Base-by-base conservation (phyloP, 805 yeast species). In the Diddensiella santjacobensis region DNA sequence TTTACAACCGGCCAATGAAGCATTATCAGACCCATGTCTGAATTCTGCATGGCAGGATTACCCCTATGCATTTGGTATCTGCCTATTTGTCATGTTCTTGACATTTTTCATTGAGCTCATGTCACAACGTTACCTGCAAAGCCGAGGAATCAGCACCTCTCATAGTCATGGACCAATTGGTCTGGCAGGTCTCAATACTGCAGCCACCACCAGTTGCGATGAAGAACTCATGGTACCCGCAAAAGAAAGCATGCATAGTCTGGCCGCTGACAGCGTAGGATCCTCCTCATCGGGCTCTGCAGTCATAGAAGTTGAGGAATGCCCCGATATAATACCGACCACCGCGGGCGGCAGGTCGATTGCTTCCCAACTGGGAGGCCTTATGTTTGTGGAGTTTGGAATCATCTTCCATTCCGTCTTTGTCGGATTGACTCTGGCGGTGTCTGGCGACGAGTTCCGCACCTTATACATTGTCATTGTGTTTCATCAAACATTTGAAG, bases 351-450 rank as follows among this genome's bases (percentile, higher is more conserved):
- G 40, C 17, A 13, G 38, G 18, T 20, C 44, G 11, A 39, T 40
- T 38, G 23, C 52, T 20, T 46, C 63, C 2, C 73, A 71, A 56
- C 51, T 75, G 37, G 66, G 69, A 19, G 74, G 76, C 2, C 70
- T 81, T 36, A 61, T 81, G 40, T 74, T 82, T n/a, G 71, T 85
- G 51, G 96, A 87, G 63, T 83, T 84, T 55, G 96, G 96, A 59
- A 74, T 87, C 39, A 66, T 87, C 26, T 84, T 87, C 72, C 96
- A 87, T 66, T 87, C 95, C 2, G 78, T 87, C 2, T 85, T 87
- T 59, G 76, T 87, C 48, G 96, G 96, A 22, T 71, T 87, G 44
- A 75, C 93, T 0, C 71, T 87, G 40, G 86, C 93, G 1, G 84
- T 84, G 15, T 72, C 93, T 3, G 93, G 90, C 42, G 83, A 79